Conservation (phyloP, 1,284 basidiomycete genomes). For the Puccinia polysora region DNA sequence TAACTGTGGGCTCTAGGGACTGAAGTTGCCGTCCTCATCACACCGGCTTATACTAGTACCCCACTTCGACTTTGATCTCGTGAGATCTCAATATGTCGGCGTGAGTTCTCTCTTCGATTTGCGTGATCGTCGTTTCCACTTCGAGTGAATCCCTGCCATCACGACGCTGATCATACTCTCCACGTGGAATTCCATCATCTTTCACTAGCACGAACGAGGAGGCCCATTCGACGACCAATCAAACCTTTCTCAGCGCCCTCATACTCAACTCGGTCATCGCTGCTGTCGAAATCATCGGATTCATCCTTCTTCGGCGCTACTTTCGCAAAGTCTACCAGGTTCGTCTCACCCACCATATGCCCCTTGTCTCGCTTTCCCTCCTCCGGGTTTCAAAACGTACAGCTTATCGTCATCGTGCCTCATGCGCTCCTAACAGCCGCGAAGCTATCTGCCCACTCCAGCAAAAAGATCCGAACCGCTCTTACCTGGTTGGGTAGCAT, state of each 20-base stretch:
- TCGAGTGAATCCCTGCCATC: no score
- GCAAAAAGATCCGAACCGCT: constrained; percentile 52
- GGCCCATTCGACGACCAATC: constrained; percentile 47
- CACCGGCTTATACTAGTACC: no score
- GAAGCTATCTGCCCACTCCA: constrained; percentile 18
- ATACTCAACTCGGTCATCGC: constrained; percentile 51
- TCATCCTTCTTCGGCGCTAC: constrained; percentile 53
- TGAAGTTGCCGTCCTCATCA: no score
- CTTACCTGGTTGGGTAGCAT: constrained; percentile 52
- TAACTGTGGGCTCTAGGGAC: no score
- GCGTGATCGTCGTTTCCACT: no score
- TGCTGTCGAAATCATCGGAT: constrained; percentile 51
- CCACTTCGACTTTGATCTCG: no score
- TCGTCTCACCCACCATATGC: constrained; percentile 50
- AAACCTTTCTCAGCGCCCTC: constrained; percentile 52
- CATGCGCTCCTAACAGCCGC: no score
- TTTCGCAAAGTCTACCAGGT: constrained; percentile 55
- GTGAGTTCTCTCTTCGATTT: no score
- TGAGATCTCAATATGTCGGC: no score
- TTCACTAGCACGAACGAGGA: no score
- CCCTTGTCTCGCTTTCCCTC: constrained; percentile 46
- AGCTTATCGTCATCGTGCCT: neutral
- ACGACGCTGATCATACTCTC: no score
- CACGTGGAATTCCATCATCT: no score
- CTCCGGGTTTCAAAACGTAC: neutral